phyloP scores from a whole-genome alignment of 1,139 yeast species.

The Blastobotrys ciferrii region DNA sequence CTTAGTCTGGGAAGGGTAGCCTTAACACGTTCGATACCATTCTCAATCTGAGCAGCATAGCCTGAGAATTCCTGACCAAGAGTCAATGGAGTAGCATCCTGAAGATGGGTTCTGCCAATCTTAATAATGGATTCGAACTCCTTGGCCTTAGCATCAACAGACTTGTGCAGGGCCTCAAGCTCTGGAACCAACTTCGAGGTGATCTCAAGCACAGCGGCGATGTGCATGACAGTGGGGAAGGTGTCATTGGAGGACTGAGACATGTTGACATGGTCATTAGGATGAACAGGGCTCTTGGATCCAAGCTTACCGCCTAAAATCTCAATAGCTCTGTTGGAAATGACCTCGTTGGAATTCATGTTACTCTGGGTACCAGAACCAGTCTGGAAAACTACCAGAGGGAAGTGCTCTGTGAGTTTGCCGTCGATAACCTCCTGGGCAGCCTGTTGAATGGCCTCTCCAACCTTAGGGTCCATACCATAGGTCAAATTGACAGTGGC shows the following conservation, averaged over 20 bases:
- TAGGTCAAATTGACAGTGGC: conserved; percentile 84
- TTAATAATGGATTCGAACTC: conserved; percentile 88
- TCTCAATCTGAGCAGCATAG: conserved; percentile 86
- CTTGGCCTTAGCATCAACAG: conserved; percentile 70
- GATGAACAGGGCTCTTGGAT: conserved; percentile 91
- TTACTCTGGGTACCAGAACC: conserved; percentile 98
- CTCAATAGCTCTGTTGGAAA: conserved; percentile 96
- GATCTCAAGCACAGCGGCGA: conserved; percentile 94
- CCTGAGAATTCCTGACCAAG: conserved; percentile 98
- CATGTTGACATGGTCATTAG: conserved; percentile 98
- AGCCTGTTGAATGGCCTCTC: conserved; percentile 85
- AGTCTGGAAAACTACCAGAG: conserved; percentile 96
- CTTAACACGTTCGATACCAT: conserved; percentile 87
- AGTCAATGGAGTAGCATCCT: conserved; percentile 97
- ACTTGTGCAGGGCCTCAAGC: conserved; percentile 69
- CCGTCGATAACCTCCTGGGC: conserved; percentile 95
- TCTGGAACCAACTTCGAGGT: conserved; percentile 73
- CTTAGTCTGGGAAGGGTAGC: conserved; percentile 70
- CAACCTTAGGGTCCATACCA: conserved; percentile 83
- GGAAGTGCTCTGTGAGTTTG: conserved; percentile 89
- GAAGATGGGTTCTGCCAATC: conserved; percentile 98
- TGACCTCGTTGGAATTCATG: conserved; percentile 98
- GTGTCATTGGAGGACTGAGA: conserved; percentile 98
- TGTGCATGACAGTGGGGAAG: conserved; percentile 98
- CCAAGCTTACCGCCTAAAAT: conserved; percentile 89